Evolutionary conservation across 108 stramenopile genomes (phyloP).

Genomic region (Phaeodactylum tricornutum): DNA sequence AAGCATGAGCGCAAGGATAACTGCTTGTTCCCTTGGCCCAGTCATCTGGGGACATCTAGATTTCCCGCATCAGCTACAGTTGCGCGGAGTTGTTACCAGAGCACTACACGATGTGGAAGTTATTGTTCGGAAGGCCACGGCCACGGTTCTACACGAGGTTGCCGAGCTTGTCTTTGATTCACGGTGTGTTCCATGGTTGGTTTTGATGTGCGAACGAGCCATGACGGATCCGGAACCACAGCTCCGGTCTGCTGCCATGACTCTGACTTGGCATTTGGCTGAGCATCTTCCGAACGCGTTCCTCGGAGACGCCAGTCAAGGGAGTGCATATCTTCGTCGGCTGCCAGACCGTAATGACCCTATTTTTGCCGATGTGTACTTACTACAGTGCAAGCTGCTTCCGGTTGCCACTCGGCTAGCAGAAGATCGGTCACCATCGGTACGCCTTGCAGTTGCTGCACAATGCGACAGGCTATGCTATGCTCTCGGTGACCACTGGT

Average conservation of each 20-base stretch:
- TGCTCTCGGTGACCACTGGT: slow-evolving; percentile 86
- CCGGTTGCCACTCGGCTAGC: slow-evolving; percentile 83
- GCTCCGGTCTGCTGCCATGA: slow-evolving; percentile 81
- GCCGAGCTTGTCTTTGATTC: slow-evolving; percentile 78
- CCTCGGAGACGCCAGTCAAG: slow-evolving; percentile 80
- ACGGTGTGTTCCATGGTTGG: slow-evolving; percentile 77
- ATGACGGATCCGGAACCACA: slow-evolving; percentile 90
- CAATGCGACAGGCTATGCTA: slow-evolving; percentile 79
- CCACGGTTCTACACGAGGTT: slow-evolving; percentile 79
- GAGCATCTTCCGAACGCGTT: slow-evolving; percentile 88
- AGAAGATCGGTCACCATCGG: slow-evolving; percentile 72
- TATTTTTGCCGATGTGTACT: slow-evolving; percentile 80
- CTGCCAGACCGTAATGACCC: slow-evolving; percentile 72
- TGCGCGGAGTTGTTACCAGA: slow-evolving; percentile 83
- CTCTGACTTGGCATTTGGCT: slow-evolving; percentile 80
- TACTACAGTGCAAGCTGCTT: slow-evolving; percentile 82
- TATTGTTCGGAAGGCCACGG: slow-evolving; percentile 78
- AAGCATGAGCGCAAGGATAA: slow-evolving; percentile 68
- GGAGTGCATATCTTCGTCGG: slow-evolving; percentile 67
- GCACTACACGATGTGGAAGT: slow-evolving; percentile 86
- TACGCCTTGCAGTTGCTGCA: slow-evolving; percentile 76
- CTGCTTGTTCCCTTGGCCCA: slow-evolving; percentile 80
- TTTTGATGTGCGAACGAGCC: slow-evolving; percentile 85
- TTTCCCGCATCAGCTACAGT: slow-evolving; percentile 81
- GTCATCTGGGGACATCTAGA: slow-evolving; percentile 82